phyloP scores from a whole-genome alignment of 345 rosid species.

The Kernera saxatilis region DNA sequence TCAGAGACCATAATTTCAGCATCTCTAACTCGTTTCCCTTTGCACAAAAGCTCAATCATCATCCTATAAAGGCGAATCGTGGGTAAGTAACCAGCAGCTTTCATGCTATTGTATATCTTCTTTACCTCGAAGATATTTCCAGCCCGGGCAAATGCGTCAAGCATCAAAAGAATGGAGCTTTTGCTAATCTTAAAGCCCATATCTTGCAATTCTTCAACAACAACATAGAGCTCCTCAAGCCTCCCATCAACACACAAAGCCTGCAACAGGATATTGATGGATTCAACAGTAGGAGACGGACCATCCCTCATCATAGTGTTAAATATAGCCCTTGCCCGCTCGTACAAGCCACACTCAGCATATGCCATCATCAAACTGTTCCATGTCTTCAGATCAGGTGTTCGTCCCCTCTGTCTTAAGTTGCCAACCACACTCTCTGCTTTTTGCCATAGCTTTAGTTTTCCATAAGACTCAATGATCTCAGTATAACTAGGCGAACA shows the following conservation, averaged over 20 bases:
- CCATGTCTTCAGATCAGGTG: conserved; percentile 72
- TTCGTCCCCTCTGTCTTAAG: conserved; percentile 49
- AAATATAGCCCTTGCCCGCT: conserved; percentile 87
- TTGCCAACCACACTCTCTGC: conserved; percentile 82
- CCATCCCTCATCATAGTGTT: conserved; percentile 93
- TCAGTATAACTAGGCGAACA: conserved; percentile 43
- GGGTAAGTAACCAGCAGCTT: conserved; percentile 91
- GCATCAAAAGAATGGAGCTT: conserved; percentile 84
- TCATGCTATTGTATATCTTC: conserved; percentile 93
- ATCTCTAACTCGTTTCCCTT: conserved; percentile 75
- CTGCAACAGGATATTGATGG: conserved; percentile 77
- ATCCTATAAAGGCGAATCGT: conserved; percentile 90
- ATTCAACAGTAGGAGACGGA: conserved; percentile 84
- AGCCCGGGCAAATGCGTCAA: conserved; percentile 75
- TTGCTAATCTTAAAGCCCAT: conserved; percentile 90
- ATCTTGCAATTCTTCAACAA: conserved; percentile 89
- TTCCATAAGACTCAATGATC: conserved; percentile 73
- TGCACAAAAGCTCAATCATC: conserved; percentile 68
- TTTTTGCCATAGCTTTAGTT: conserved; percentile 70
- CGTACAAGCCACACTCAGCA: conserved; percentile 88
- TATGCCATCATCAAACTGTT: conserved; percentile 82
- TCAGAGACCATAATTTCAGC: conserved; percentile 85
- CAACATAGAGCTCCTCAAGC: conserved; percentile 78
- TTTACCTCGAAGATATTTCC: conserved; percentile 85
- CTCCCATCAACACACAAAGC: conserved; percentile 75